Evolutionary conservation across 1,139 yeast species (phyloP).

Genomic region (Suhomyces panamericanus): DNA sequence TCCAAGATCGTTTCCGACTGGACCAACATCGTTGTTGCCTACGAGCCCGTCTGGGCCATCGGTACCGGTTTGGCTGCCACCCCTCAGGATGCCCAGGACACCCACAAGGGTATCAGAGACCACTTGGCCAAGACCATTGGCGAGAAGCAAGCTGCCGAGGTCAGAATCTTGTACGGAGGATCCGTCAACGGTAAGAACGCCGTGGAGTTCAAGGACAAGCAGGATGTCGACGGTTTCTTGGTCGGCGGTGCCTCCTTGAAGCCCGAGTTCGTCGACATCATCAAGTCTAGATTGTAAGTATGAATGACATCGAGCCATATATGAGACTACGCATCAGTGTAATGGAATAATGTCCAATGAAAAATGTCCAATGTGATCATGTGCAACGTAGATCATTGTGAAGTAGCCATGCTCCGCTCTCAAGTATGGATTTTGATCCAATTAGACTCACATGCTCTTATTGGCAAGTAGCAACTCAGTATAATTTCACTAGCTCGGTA

Average conservation of each 20-base stretch:
- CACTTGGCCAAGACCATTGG: constrained; percentile 80
- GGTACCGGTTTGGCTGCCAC: constrained; percentile 99
- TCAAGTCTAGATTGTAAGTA: constrained; percentile 80
- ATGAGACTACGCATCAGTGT: not conserved
- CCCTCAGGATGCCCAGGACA: constrained; percentile 94
- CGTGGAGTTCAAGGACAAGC: constrained; percentile 83
- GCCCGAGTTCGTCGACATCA: constrained; percentile 95
- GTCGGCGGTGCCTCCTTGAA: constrained; percentile 99
- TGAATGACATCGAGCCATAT: not conserved
- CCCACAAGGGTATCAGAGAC: constrained; percentile 86
- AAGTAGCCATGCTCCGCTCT: no score
- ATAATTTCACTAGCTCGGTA: not conserved
- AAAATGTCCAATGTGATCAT: no score
- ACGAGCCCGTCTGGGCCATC: constrained; percentile 99
- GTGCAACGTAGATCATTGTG: no score
- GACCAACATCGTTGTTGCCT: constrained; percentile 91
- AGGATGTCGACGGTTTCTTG: constrained; percentile 96
- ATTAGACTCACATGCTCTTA: not conserved
- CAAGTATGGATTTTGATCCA: no score
- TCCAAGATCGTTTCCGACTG: constrained; percentile 83
- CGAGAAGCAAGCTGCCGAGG: constrained; percentile 68
- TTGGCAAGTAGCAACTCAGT: no score
- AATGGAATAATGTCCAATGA: no score
- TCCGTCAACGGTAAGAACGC: constrained; percentile 97
- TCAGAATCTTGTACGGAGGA: constrained; percentile 97